Conservation (phyloP, 495 filamentous ascomycete species). For the Penicillium paxilli region DNA sequence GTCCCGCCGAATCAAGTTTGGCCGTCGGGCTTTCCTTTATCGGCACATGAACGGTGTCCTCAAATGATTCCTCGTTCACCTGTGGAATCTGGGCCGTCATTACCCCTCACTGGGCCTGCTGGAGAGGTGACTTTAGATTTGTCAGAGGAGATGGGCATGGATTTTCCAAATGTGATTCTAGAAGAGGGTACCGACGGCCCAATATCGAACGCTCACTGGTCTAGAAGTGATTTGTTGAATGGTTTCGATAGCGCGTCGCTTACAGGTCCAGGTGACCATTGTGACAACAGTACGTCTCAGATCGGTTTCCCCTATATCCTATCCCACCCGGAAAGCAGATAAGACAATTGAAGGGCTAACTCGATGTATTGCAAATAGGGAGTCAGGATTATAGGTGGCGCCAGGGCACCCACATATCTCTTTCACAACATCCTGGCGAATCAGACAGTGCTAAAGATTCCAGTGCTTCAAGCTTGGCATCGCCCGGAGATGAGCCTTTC, state of each 20-base stretch:
- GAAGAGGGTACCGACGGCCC: not conserved
- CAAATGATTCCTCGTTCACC: not conserved
- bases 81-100: not conserved
- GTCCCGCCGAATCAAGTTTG: not conserved
- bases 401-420: not conserved
- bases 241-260: not conserved
- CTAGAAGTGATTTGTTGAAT: not conserved
- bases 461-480: not conserved
- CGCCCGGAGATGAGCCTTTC: not conserved
- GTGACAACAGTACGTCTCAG: not conserved
- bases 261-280: not conserved
- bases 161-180: not conserved
- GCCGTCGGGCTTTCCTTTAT: not conserved
- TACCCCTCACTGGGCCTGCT: not conserved
- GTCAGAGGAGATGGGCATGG: not conserved
- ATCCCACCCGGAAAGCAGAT: not conserved
- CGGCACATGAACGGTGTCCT: not conserved
- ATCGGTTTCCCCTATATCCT: not conserved
- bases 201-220: not conserved
- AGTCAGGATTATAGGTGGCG: not conserved
- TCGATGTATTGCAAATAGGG: not conserved
- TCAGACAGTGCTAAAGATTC: not conserved
- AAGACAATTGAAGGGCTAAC: not conserved
- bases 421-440: not conserved
- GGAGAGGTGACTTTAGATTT: not conserved